Evolutionary conservation across 1,139 yeast genomes (phyloP).

Genomic region (Tardiomyces blankii): DNA sequence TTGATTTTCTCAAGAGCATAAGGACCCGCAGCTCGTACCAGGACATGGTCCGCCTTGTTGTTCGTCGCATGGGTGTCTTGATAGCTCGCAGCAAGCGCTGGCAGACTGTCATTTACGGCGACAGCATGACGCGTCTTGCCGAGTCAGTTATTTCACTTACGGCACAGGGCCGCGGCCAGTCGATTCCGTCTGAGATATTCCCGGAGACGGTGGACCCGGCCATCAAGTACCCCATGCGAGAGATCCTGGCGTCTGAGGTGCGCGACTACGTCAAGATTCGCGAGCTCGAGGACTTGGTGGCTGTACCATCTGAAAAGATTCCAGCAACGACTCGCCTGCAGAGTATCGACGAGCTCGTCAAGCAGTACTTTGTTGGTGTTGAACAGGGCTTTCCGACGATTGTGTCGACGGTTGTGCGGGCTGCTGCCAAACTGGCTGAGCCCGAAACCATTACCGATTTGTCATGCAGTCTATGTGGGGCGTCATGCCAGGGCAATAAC

Average conservation of each 20-base stretch:
- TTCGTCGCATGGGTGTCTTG: slow-evolving; percentile 6
- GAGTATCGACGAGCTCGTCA: slow-evolving; percentile 71
- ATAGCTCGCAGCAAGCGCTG: slow-evolving; percentile 11
- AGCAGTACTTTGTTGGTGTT: slow-evolving; percentile 59
- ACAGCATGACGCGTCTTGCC: slow-evolving; percentile 76
- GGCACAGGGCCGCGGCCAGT: slow-evolving; percentile 83
- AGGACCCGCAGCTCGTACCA: not conserved
- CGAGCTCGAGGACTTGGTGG: slow-evolving; percentile 18
- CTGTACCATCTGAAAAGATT: slow-evolving; percentile 8
- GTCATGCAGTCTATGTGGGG: slow-evolving; percentile 21
- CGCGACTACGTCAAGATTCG: slow-evolving; percentile 38
- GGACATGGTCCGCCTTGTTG: not conserved
- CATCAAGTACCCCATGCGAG: slow-evolving; percentile 62
- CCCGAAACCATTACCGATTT: slow-evolving; percentile 20
- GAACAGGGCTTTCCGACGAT: slow-evolving; percentile 84
- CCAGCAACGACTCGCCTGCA: slow-evolving; percentile 43
- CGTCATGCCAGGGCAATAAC: slow-evolving; percentile 35
- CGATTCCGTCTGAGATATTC: slow-evolving; percentile 33
- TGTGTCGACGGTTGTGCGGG: slow-evolving; percentile 85
- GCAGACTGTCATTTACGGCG: slow-evolving; percentile 53
- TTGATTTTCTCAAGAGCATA: slow-evolving; percentile 1
- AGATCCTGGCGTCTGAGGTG: slow-evolving; percentile 57
- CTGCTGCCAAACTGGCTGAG: slow-evolving; percentile 67
- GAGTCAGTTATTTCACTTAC: slow-evolving; percentile 68
- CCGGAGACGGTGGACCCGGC: slow-evolving; percentile 21